Evolutionary conservation across 805 yeast genomes (phyloP).

Genomic region (Saccharomycopsis schoenii): DNA sequence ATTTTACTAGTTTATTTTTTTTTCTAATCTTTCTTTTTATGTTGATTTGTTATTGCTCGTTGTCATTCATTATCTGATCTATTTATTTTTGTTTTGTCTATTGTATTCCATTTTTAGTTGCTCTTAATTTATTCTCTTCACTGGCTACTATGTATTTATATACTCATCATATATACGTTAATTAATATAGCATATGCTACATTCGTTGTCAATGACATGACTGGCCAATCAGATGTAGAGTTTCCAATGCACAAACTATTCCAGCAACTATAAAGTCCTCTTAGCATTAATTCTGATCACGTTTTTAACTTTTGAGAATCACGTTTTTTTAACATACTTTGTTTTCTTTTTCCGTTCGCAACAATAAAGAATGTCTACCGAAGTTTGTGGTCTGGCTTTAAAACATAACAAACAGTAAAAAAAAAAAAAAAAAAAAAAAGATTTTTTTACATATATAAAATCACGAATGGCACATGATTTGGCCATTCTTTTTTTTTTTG

Average conservation of each 20-base stretch:
- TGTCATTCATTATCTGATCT: too few species aligned
- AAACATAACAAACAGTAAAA: background rate
- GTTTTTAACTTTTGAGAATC: background rate
- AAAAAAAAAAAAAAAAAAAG: background rate
- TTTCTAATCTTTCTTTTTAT: background rate
- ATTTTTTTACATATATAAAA: background rate
- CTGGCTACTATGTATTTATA: too few species aligned
- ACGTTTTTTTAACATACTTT: too few species aligned
- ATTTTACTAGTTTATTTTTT: background rate
- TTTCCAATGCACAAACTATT: too few species aligned
- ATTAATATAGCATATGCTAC: too few species aligned
- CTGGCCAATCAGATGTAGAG: too few species aligned
- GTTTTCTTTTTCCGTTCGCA: too few species aligned
- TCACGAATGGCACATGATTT: conserved; percentile 2
- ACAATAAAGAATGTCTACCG: background rate
- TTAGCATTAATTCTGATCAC: background rate
- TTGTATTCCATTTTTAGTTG: too few species aligned
- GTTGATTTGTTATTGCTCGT: background rate
- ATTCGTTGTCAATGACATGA: too few species aligned
- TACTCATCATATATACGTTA: too few species aligned
- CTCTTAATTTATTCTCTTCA: too few species aligned
- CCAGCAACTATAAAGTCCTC: background rate
- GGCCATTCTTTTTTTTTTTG: background rate
- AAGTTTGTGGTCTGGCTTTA: background rate
- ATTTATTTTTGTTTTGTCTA: too few species aligned